A percentile compares a stretch with the other conserved stretches of the same genome.
These are phyloP conservation scores for Voacanga thouarsii DNA, from an alignment of 257 asterid genomes.

Conservation along the genomic window DNA sequence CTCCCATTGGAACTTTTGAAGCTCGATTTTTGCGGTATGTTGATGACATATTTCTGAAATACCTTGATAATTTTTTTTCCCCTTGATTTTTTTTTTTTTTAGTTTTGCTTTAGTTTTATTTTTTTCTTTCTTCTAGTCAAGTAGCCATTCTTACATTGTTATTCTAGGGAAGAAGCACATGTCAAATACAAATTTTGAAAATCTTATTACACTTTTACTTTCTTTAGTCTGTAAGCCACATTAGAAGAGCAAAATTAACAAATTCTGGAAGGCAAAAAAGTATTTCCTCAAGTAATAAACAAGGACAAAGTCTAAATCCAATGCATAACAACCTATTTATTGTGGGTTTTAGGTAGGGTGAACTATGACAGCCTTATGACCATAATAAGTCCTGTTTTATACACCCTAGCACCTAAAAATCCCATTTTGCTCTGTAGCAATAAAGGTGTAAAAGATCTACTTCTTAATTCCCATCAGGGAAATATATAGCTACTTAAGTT, in stretches of 20 bases:
- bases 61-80: neutral
- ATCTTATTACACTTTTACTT: neutral
- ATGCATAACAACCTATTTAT: neutral
- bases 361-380: neutral
- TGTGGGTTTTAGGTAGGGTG: neutral
- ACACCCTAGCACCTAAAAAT: neutral
- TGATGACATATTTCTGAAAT: slow-evolving; percentile 16
- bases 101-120: neutral
- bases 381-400: neutral
- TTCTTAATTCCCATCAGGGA: neutral
- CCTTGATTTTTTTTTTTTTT: neutral
- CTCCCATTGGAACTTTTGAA: slow-evolving; percentile 51
- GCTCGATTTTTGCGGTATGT: slow-evolving; percentile 69
- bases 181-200: neutral
- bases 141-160: neutral
- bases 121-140: neutral
- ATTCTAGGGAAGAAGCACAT: neutral
- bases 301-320: neutral
- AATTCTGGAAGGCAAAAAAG: neutral
- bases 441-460: neutral
- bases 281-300: neutral
- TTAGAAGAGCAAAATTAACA: neutral
- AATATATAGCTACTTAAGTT: neutral
- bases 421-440: neutral
- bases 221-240: neutral